These are phyloP conservation scores for Purshia tridentata DNA, from an alignment of 306 rosid genomes.

Conservation along the genomic window DNA sequence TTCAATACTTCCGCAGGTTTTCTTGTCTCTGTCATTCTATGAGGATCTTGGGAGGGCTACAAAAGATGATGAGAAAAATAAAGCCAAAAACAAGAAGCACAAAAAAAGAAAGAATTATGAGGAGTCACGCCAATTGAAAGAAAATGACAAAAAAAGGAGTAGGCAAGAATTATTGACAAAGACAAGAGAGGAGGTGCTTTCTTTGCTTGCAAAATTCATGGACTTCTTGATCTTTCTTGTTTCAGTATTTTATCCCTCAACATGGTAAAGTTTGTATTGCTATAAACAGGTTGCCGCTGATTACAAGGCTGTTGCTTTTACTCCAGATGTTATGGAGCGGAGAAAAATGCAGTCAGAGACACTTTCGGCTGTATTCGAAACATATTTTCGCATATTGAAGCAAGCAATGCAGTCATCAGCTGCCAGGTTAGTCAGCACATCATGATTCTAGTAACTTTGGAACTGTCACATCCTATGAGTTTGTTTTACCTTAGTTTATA, in stretches of 20 bases:
- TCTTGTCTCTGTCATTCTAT: constrained; percentile 70
- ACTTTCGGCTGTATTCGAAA: constrained; percentile 91
- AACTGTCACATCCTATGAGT: neutral
- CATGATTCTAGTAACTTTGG: constrained; percentile 7
- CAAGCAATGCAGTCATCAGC: constrained; percentile 57
- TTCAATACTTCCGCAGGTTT: constrained; percentile 59
- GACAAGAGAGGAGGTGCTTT: constrained; percentile 77
- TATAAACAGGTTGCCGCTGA: constrained; percentile 80
- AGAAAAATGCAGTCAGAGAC: constrained; percentile 82
- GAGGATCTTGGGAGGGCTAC: constrained; percentile 73
- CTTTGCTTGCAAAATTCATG: constrained; percentile 11
- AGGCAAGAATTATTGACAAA: constrained; percentile 57
- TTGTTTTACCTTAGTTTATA: neutral
- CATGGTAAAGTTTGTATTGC: constrained; percentile 18
- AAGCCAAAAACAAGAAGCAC: constrained; percentile 49
- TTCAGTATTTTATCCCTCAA: constrained; percentile 10
- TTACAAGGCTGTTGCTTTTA: constrained; percentile 82
- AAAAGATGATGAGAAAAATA: constrained; percentile 53
- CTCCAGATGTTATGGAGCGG: constrained; percentile 63
- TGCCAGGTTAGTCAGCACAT: constrained; percentile 39
- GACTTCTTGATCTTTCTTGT: constrained; percentile 23
- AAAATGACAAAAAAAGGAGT: constrained; percentile 67
- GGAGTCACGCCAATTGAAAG: constrained; percentile 53
- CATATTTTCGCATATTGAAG: constrained; percentile 86
- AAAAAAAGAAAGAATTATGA: constrained; percentile 67